Conservation (phyloP, 805 yeast species). For the Ogataea chonburiensis region DNA sequence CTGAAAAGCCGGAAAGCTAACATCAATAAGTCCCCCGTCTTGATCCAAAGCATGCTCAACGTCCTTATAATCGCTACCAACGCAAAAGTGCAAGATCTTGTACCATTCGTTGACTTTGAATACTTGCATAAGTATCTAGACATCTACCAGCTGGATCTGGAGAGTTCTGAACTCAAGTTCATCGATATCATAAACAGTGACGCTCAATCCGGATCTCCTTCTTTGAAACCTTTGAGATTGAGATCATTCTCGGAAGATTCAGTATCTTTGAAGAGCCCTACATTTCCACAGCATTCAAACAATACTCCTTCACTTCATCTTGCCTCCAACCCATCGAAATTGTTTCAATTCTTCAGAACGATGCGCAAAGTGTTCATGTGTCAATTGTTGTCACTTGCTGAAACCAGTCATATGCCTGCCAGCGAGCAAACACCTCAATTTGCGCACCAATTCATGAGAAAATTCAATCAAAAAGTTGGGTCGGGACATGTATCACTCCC, state of each 20-base stretch:
- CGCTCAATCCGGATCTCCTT: constrained; percentile 6
- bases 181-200: constrained; percentile 23
- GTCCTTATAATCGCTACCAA: constrained; percentile 23
- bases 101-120: constrained; percentile 20
- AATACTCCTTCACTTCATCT: constrained; percentile 12
- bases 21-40: constrained; percentile 14
- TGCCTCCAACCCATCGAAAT: constrained; percentile 17
- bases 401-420: constrained; percentile 6
- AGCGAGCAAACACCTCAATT: constrained; percentile 13
- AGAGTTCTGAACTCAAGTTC: constrained; percentile 21
- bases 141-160: constrained; percentile 28
- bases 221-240: constrained; percentile 22
- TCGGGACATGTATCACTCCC: constrained; percentile 4
- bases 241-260: constrained; percentile 24
- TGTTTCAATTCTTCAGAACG: constrained; percentile 18
- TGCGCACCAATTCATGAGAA: constrained; percentile 15
- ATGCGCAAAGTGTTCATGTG: constrained; percentile 28
- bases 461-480: constrained; percentile 19
- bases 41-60: constrained; percentile 19
- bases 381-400: constrained; percentile 23
- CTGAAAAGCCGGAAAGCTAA: too few relatives aligned
- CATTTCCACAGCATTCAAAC: constrained; percentile 2
- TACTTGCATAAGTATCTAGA: constrained; percentile 24
- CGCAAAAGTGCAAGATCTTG: constrained; percentile 13
- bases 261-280: constrained; percentile 3